Evolutionary conservation across 2,329 filamentous ascomycete genomes (phyloP), one percentile per base, ranked within the genome.

Genomic region (Fusarium lateritium): DNA sequence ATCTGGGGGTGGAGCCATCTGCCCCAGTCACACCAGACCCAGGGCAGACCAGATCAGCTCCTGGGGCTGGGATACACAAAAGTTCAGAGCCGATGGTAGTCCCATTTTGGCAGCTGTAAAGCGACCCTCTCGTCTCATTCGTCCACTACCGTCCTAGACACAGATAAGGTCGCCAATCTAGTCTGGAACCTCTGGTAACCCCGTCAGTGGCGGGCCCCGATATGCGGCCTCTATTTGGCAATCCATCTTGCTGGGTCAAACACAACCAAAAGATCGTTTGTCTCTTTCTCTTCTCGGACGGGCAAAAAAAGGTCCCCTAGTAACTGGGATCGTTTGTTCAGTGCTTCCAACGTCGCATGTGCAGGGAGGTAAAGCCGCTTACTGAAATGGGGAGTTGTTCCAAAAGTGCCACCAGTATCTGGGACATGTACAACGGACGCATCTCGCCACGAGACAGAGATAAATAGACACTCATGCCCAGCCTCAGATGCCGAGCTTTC

Each of bases 1-100:
- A 59, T 65, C 63, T 59, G 65, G 65, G 65, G 65, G 65, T 69
- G 65, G 65, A 69, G 40, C 51, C 22, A 40, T 49, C 9, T 17
- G 9, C 44, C 19, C 33, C 31, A 36, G 34, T 28, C 33, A 13
- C 19, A 55, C 34, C 34, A 39, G 24, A 21, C 51, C 31, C 26
- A 31, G 28, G 28, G 28, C 28, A 31, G 28, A 31, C 28, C 43
- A 56, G 44, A 61, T 58, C 42, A 49, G 44, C 47, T 49, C 34
- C 42, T 44, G 21, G 31, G 51, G 24, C 43, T 24, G 40, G 40
- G 17, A 33, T 33, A 33, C 51, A 65, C 62, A 65, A 65, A 65
- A 65, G 62, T 59, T 58, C 62, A 63, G 50, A 43, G 36, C 14
- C 53, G 52, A 67, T 50, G 26, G 21, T 55, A 21, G 21, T 19